These are phyloP conservation scores for Spencermartinsiella europaea DNA, from an alignment of 805 yeast species.

Conservation along the genomic window DNA sequence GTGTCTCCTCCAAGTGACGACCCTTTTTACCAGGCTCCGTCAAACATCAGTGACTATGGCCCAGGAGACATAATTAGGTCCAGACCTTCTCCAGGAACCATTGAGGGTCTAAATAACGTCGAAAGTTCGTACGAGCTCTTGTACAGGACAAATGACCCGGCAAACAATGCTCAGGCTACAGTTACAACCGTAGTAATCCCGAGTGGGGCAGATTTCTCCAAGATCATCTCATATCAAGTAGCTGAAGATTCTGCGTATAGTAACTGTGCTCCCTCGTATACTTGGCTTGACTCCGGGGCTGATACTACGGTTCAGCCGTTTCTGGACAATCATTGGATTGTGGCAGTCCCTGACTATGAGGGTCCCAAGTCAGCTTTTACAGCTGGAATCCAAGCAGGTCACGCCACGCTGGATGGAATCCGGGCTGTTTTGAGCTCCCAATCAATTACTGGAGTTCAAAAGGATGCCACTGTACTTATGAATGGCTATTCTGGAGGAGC, in stretches of 20 bases:
- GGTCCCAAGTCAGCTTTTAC: slow-evolving; percentile 19
- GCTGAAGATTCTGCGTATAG: slow-evolving; percentile 22
- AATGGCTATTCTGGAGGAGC: slow-evolving; percentile 29
- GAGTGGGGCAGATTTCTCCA: slow-evolving; percentile 6
- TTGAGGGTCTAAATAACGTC: neutral
- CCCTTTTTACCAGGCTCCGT: neutral
- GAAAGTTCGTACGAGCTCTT: slow-evolving; percentile 12
- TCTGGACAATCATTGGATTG: slow-evolving; percentile 14
- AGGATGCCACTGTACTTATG: slow-evolving; percentile 18
- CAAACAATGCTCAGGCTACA: slow-evolving; percentile 9
- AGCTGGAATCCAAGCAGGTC: slow-evolving; percentile 23
- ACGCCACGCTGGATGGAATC: slow-evolving; percentile 26
- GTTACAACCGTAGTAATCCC: slow-evolving; percentile 17
- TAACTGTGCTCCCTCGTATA: slow-evolving; percentile 24
- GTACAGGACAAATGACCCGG: slow-evolving; percentile 12
- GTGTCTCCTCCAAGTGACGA: slow-evolving; percentile 3
- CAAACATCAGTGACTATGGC: neutral
- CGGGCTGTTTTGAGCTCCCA: slow-evolving; percentile 22
- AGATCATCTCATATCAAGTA: slow-evolving; percentile 22
- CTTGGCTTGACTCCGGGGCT: slow-evolving; percentile 13
- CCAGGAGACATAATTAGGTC: neutral
- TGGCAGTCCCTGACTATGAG: slow-evolving; percentile 20
- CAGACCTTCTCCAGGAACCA: neutral
- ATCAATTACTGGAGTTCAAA: slow-evolving; percentile 11
- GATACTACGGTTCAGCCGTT: slow-evolving; percentile 7